A percentile compares a stretch with the other conserved stretches of the same genome.
phyloP scores from a whole-genome alignment of 768 basidiomycete genomes.

The Rhodotorula paludigena region DNA sequence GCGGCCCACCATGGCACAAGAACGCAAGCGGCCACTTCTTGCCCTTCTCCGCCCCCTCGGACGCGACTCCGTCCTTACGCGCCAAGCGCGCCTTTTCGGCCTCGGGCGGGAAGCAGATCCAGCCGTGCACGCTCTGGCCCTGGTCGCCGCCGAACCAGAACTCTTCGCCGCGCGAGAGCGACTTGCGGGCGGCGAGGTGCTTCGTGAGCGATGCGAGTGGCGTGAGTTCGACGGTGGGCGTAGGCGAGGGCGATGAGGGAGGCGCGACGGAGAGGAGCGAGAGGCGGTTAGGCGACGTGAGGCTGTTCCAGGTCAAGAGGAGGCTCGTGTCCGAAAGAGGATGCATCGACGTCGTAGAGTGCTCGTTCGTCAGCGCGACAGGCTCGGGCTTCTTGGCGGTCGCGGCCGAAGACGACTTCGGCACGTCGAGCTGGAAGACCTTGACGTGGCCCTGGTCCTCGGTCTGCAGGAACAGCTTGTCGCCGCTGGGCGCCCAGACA shows the following conservation, averaged over 20 bases:
- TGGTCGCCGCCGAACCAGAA: slow-evolving; percentile 86
- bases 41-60: slow-evolving; percentile 19
- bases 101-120: slow-evolving; percentile 72
- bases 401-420: slow-evolving; percentile 39
- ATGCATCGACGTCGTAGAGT: slow-evolving; percentile 58
- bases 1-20: slow-evolving; percentile 50
- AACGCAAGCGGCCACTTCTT: slow-evolving; percentile 71
- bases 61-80: slow-evolving; percentile 53
- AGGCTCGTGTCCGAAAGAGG: slow-evolving; percentile 53
- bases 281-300: slow-evolving; percentile 74
- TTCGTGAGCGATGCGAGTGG: slow-evolving; percentile 56
- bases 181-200: slow-evolving; percentile 57
- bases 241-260: slow-evolving; percentile 48
- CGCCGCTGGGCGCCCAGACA: slow-evolving; percentile 32
- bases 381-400: slow-evolving; percentile 49
- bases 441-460: slow-evolving; percentile 75
- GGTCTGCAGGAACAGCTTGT: slow-evolving; percentile 58
- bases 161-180: slow-evolving; percentile 63
- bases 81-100: slow-evolving; percentile 52
- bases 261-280: slow-evolving; percentile 55
- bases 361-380: slow-evolving; percentile 57
- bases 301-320: slow-evolving; percentile 66
- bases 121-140: slow-evolving; percentile 73
- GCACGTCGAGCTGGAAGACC: slow-evolving; percentile 65
- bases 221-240: slow-evolving; percentile 44